Base-by-base conservation (phyloP, 805 yeast genomes). In the Myxozyma geophila region DNA sequence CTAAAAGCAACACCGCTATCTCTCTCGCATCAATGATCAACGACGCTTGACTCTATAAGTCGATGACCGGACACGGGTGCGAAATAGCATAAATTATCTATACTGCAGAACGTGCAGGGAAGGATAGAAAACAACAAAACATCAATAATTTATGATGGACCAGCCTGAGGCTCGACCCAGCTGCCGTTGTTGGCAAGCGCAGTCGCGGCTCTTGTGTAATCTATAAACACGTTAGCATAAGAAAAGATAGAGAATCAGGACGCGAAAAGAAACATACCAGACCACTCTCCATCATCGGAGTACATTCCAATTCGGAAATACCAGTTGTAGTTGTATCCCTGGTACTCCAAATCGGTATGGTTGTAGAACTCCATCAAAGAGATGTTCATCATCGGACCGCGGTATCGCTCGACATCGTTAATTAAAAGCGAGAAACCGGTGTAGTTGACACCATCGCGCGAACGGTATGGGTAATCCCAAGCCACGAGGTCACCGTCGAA, bases 321-420 rank as follows among this genome's bases (percentile, higher is more conserved):
- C 69, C 69, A 66, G 58, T 66, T 56, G 28, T 66, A 59, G 37
- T 57, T 54, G 43, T 66, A 66, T 36, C 69, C 57, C 51, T 66
- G 67, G 36, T 52, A 59, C 48, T 62, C 62, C 21, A 66, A 65
- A 49, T 57, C 49, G 13, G 63, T 58, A 37, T 39, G 36, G 53
- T 59, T 56, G 47, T 55, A 62, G 28, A 66, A 63, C 53, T 70
- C 67, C 6, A 74, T 74, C 12, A 85, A 57, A 62, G 83, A 79
- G 23, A 89, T 74, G 0, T 81, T 73, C 2, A 79, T 74, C 6
- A 80, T 77, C 2, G 74, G 72, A 0, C 91, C 96, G 6, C 86
- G 83, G 71, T 82, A 89, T 23, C 86, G 77, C 74, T 92, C 97
- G 19, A 92, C 77, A 72, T 92, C 98, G 70, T 92, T 91, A 35